Conservation (phyloP, 306 rosid species). For the Crataegus laevigata region DNA sequence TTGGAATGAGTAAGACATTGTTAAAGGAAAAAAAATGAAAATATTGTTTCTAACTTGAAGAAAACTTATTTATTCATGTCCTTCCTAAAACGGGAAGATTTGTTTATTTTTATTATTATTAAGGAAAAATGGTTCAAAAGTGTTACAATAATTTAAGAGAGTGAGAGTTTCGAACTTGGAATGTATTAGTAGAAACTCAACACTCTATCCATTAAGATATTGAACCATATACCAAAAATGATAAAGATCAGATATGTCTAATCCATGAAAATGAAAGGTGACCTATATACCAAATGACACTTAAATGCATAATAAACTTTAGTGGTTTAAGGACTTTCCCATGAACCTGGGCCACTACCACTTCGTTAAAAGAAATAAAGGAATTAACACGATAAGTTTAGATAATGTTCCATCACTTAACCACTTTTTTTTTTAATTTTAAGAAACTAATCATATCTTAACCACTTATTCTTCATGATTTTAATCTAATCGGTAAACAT, state of each 20-base stretch:
- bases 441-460: not conserved
- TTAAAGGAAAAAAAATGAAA: no score
- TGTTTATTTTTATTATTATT: no score
- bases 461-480: not conserved
- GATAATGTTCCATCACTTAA: not conserved
- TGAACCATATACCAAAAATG: no score
- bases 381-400: not conserved
- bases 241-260: not conserved
- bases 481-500: not conserved
- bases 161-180: no score
- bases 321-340: not conserved
- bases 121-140: no score
- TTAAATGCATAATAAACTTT: not conserved
- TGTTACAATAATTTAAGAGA: no score
- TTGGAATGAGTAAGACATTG: not conserved
- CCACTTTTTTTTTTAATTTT: not conserved
- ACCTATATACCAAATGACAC: not conserved
- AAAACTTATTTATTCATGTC: not conserved
- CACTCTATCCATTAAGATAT: no score
- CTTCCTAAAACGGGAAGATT: no score
- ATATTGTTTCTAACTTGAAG: not conserved
- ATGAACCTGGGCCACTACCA: not conserved
- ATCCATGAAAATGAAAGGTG: not conserved
- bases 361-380: not conserved
- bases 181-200: no score